phyloP scores from a whole-genome alignment of 2,329 filamentous ascomycete species.

The Parastagonospora nodorum region DNA sequence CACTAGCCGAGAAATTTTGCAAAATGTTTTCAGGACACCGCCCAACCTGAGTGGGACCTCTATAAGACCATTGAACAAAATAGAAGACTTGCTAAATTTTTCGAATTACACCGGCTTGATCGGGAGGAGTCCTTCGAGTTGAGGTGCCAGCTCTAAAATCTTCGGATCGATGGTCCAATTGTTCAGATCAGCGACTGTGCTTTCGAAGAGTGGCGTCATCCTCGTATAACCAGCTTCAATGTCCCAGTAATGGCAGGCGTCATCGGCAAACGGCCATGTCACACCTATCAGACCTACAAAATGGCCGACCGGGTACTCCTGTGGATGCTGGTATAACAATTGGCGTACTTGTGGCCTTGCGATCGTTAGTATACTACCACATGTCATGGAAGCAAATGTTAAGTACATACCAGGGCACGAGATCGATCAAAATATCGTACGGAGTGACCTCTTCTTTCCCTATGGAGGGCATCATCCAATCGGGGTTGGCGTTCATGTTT shows the following conservation, averaged over 20 bases:
- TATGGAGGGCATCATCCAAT: constrained; percentile 40
- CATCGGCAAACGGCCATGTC: constrained; percentile 42
- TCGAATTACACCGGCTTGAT: constrained; percentile 16
- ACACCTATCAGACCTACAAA: constrained; percentile 37
- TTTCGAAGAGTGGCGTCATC: constrained; percentile 42
- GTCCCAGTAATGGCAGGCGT: constrained; percentile 45
- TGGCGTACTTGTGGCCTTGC: constrained; percentile 41
- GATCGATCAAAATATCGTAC: constrained; percentile 41
- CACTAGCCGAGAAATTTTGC: no score
- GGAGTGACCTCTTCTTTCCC: constrained; percentile 35
- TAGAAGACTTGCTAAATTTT: no score
- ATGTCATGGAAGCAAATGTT: not conserved
- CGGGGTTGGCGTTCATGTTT: constrained; percentile 43
- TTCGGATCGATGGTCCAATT: constrained; percentile 44
- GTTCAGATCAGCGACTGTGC: constrained; percentile 35
- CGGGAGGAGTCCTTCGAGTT: constrained; percentile 38
- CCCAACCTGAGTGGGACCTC: no score
- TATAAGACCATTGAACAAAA: no score
- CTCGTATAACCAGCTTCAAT: constrained; percentile 40
- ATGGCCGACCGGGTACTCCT: constrained; percentile 31
- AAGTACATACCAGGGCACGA: constrained; percentile 40
- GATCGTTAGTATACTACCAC: constrained; percentile 15
- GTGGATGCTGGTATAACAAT: constrained; percentile 39
- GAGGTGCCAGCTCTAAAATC: constrained; percentile 39
- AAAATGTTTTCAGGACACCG: no score